These are phyloP conservation scores for Kurtzmaniella natalensis DNA, from an alignment of 1,139 yeast species.

Conservation along the genomic window DNA sequence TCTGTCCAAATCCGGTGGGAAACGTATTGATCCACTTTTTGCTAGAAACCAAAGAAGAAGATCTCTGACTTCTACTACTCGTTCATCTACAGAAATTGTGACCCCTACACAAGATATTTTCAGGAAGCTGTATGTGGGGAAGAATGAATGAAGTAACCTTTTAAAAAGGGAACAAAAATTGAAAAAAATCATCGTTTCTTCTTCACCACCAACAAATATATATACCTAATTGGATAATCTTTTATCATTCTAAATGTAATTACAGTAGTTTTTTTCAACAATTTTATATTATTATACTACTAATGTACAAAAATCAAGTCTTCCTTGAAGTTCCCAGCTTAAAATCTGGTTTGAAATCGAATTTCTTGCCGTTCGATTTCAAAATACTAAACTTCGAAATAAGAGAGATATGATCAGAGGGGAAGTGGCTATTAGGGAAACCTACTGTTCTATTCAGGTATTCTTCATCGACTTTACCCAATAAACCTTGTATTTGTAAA, in stretches of 20 bases:
- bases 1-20: slow-evolving; percentile 58
- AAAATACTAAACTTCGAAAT: slow-evolving; percentile 73
- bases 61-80: slow-evolving; percentile 47
- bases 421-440: slow-evolving; percentile 89
- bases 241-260: not conserved
- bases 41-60: slow-evolving; percentile 89
- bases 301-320: slow-evolving; percentile 23
- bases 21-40: slow-evolving; percentile 68
- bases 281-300: slow-evolving; percentile 1
- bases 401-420: slow-evolving; percentile 90
- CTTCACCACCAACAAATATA: not conserved
- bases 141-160: too few species aligned
- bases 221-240: too few species aligned
- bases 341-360: slow-evolving; percentile 51
- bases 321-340: slow-evolving; percentile 49
- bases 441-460: slow-evolving; percentile 80
- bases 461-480: slow-evolving; percentile 79
- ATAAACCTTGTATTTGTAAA: slow-evolving; percentile 75
- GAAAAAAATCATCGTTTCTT: not conserved
- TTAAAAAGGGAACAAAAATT: too few species aligned
- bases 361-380: slow-evolving; percentile 35
- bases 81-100: slow-evolving; percentile 31
- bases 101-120: slow-evolving; percentile 9
- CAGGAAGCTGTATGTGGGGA: slow-evolving; percentile 6
- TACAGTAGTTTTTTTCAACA: not conserved